Evolutionary conservation across 1,284 basidiomycete genomes (phyloP), one percentile per base, ranked within the genome.

Genomic region (Coniferiporia sulphurascens): DNA sequence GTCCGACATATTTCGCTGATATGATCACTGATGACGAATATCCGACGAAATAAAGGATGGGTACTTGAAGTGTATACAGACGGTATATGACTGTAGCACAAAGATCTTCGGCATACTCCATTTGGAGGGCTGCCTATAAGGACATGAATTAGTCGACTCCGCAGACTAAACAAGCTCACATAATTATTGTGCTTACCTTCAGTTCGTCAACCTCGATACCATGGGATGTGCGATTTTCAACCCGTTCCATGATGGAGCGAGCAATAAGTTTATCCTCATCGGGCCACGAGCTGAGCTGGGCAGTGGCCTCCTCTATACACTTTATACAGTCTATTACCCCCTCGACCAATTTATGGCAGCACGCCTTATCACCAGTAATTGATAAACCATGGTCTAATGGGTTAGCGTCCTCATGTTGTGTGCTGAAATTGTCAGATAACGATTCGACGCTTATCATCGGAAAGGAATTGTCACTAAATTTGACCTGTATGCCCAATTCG

Each of bases 41-140:
- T 12, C 90, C 91, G 8, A 78, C 75, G 85, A 87, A 88, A 67
- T 86, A 81, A 15, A 88, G 67, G 59, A 85, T 75, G 3, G 87
- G 85, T 35, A 82, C 69, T 1, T 77, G 63, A 10, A 44, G 36
- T 17, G 75, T 71, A 5, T 75, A 72, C 69, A 88, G 74, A 55
- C 68, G 73, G 46, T 72, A 72, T 22, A 81, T 66, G 41, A 76
- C 69, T n/a, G 21, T 9, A 22, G 46, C 46, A n/a, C 4, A 46
- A 3, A 46, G 17, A 4, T 46, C 44, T n/a, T 3, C 49, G 9
- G 49, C 7, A 32, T 21, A 51, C 22, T 32, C 22, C 6, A 3
- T 51, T 17, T 4, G 13, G 1, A 51, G 22, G 27, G 13, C 17
- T 22, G 22, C 17, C 49, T 51, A 7, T 15, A 13, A 32, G 27